phyloP scores from a whole-genome alignment of 1,284 basidiomycete genomes.

The Moniliophthora roreri region DNA sequence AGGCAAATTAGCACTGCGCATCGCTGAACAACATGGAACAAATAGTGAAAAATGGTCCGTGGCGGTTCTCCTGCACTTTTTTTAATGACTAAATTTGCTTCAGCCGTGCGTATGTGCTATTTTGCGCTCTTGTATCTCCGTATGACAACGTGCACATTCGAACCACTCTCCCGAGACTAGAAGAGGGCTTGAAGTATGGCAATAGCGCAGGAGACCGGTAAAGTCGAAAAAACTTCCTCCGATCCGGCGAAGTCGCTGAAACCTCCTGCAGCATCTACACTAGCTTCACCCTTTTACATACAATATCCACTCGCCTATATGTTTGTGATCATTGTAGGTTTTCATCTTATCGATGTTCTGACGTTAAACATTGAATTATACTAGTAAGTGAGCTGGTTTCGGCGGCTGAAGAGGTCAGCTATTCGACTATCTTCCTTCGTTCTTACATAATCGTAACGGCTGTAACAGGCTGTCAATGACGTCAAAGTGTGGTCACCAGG shows the following conservation, averaged over 20 bases:
- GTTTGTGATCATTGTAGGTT: constrained; percentile 62
- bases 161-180: constrained; percentile 57
- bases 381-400: constrained; percentile 59
- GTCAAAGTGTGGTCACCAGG: constrained; percentile 56
- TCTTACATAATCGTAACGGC: neutral
- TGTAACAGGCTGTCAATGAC: constrained; percentile 50
- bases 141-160: constrained; percentile 67
- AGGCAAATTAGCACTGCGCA: constrained; percentile 61
- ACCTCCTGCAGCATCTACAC: constrained; percentile 52
- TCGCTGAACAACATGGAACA: constrained; percentile 62
- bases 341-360: neutral
- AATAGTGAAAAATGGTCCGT: constrained; percentile 65
- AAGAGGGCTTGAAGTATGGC: constrained; percentile 63
- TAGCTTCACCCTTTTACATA: constrained; percentile 56
- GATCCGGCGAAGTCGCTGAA: neutral
- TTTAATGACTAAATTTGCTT: constrained; percentile 9
- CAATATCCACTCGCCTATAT: constrained; percentile 52
- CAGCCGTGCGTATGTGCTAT: constrained; percentile 62
- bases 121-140: constrained; percentile 61
- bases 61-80: neutral
- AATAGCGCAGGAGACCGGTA: constrained; percentile 68
- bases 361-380: constrained; percentile 1
- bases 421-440: constrained; percentile 2
- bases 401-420: constrained; percentile 59
- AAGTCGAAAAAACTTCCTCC: constrained; percentile 9